Percentiles rank a stretch among this genome's conserved stretches.
phyloP scores from a whole-genome alignment of 1,284 basidiomycete species.

The Ganoderma sp. region DNA sequence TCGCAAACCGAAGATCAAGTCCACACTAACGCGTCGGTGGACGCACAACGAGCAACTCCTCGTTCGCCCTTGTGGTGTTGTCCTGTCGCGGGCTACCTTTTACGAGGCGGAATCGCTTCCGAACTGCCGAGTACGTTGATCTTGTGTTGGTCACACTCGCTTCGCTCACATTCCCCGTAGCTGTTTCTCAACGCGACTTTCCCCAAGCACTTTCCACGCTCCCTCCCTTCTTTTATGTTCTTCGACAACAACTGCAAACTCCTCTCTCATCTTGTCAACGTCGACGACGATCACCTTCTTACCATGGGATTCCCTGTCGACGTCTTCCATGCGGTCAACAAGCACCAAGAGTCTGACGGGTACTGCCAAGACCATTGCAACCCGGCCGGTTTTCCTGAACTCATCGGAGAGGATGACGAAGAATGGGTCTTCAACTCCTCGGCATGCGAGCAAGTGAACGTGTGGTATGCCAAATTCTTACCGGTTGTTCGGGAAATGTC shows the following conservation, averaged over 20 bases:
- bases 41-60: slow-evolving; percentile 43
- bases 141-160: no score
- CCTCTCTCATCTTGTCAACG: slow-evolving; percentile 11
- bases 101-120: slow-evolving; percentile 36
- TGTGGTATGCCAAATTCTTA: no score
- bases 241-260: slow-evolving; percentile 42
- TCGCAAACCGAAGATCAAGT: not conserved
- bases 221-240: slow-evolving; percentile 26
- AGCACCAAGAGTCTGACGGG: no score
- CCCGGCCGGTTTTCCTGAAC: no score
- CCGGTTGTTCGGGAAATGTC: no score
- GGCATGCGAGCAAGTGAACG: no score
- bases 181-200: not conserved
- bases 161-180: not conserved
- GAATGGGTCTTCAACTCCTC: no score
- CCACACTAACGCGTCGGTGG: no score
- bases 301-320: slow-evolving; percentile 33
- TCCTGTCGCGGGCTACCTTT: slow-evolving; percentile 37
- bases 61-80: slow-evolving; percentile 38
- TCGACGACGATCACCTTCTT: not conserved
- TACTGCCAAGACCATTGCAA: no score
- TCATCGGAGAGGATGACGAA: no score
- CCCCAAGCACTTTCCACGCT: not conserved
- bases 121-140: not conserved
- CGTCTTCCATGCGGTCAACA: no score